A percentile compares a stretch with the other conserved stretches of the same genome.
Evolutionary conservation across 148 eudicot species (phyloP).

Genomic region (Spergularia bocconei): DNA sequence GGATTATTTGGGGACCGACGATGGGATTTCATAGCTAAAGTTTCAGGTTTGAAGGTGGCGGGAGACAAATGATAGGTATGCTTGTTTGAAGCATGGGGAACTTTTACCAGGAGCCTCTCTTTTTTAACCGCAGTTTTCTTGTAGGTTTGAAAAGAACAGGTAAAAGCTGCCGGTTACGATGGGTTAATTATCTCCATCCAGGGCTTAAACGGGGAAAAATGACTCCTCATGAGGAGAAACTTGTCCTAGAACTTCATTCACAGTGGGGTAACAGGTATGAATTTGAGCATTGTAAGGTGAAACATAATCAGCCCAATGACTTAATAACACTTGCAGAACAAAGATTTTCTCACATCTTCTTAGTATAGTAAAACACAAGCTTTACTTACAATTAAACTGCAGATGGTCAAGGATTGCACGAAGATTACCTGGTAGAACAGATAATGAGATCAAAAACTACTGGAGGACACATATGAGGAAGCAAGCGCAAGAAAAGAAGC

Average conservation of each 20-base stretch:
- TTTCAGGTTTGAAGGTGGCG: constrained; percentile 99
- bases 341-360: background rate
- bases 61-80: constrained; percentile 88
- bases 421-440: constrained; percentile 81
- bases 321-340: background rate
- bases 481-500: constrained; percentile 75
- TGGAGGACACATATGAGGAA: constrained; percentile 94
- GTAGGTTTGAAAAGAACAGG: constrained; percentile 95
- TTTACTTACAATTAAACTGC: constrained; percentile 9
- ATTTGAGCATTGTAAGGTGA: constrained; percentile 13
- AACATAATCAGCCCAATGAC: background rate
- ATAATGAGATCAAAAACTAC: constrained; percentile 86
- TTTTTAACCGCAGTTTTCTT: constrained; percentile 36
- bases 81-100: constrained; percentile 44
- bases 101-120: constrained; percentile 29
- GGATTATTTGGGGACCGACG: constrained; percentile 91
- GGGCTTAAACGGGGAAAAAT: constrained; percentile 85
- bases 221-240: constrained; percentile 82
- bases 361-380: background rate
- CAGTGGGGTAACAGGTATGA: constrained; percentile 91
- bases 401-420: constrained; percentile 85
- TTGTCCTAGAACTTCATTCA: constrained; percentile 73
- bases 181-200: constrained; percentile 96
- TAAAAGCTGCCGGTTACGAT: constrained; percentile 90
- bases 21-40: constrained; percentile 99